These are phyloP conservation scores for Calycina herbarum DNA, from an alignment of 2,329 filamentous ascomycete species.

Conservation along the genomic window DNA sequence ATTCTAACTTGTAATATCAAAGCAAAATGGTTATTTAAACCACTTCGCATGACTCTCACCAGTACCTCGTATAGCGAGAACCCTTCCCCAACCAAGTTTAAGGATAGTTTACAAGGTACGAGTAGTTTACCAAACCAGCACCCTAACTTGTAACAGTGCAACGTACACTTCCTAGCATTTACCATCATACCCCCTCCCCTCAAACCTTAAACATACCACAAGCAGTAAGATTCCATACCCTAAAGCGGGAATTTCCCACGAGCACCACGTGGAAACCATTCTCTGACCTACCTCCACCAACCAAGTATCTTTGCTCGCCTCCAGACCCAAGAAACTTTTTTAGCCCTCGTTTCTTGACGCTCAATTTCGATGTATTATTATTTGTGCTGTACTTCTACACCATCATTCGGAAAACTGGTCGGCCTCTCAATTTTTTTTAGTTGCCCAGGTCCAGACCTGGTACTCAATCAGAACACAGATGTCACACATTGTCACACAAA, in stretches of 20 bases:
- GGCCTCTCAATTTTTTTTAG: too few species aligned
- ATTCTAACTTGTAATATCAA: neutral
- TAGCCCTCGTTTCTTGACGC: too few species aligned
- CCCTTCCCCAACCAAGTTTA: neutral
- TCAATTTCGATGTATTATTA: too few species aligned
- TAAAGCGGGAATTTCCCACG: neutral
- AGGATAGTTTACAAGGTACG: neutral
- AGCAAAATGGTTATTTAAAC: neutral
- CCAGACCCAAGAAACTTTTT: too few species aligned
- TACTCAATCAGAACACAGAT: neutral
- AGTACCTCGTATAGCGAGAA: neutral
- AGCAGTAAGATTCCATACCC: neutral
- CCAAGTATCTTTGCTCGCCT: too few species aligned
- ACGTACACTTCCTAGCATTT: neutral
- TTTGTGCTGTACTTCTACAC: too few species aligned
- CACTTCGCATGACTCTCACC: too few species aligned
- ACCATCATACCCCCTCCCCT: neutral
- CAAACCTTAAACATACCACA: neutral
- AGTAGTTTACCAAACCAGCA: neutral
- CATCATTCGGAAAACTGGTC: too few species aligned
- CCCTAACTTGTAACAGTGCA: neutral
- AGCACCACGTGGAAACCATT: neutral
- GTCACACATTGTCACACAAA: neutral
- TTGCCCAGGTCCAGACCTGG: too few species aligned
- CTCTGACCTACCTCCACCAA: too few species aligned